Evolutionary conservation across 164 flowering plant genomes (phyloP).

Genomic region (Brasenia schreberi): DNA sequence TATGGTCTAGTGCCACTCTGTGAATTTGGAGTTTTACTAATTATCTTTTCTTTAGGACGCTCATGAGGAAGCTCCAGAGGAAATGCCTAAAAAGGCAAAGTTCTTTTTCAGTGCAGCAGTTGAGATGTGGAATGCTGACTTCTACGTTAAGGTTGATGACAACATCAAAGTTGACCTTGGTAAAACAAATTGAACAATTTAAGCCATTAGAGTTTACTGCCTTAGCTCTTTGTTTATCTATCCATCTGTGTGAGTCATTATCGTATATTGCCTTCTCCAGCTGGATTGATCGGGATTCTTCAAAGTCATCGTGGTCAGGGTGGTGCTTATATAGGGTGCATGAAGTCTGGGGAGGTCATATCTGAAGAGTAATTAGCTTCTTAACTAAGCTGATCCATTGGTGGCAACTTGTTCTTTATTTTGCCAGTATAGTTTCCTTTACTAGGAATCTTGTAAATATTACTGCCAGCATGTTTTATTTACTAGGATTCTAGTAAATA

Average conservation of each 20-base stretch:
- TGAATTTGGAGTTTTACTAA: background rate
- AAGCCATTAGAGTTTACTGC: background rate
- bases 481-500: too few species aligned
- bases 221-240: background rate
- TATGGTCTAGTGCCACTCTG: background rate
- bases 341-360: constrained; percentile 97
- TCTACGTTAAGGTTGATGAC: constrained; percentile 94
- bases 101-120: constrained; percentile 86
- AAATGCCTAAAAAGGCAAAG: constrained; percentile 87
- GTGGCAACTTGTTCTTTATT: background rate
- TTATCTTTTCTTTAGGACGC: constrained; percentile 36
- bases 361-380: constrained; percentile 52
- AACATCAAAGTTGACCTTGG: constrained; percentile 69
- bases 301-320: constrained; percentile 69
- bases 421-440: background rate
- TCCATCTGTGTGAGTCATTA: background rate
- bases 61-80: constrained; percentile 98
- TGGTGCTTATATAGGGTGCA: constrained; percentile 89
- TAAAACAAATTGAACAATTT: constrained; percentile 13
- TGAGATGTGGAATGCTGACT: constrained; percentile 95
- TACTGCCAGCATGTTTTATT: too few species aligned
- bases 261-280: constrained; percentile 21
- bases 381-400: constrained; percentile 6
- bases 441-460: background rate
- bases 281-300: constrained; percentile 69